Base-by-base conservation (phyloP, 2,329 filamentous ascomycete species). In the Colletotrichum aenigma region DNA sequence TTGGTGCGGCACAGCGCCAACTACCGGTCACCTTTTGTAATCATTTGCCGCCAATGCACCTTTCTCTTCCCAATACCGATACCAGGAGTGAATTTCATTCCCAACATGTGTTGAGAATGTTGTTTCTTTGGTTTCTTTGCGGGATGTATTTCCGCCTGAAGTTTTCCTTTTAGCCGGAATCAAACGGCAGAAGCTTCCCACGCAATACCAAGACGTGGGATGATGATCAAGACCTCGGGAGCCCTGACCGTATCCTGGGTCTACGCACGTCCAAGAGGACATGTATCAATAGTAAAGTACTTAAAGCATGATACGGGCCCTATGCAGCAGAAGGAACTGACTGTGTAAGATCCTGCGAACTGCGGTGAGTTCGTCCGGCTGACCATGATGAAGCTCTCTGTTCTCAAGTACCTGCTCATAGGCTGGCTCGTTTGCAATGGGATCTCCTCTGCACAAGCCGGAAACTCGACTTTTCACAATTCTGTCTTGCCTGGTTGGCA, bases 101-200 rank as follows among this genome's bases (percentile, higher is more conserved):
- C 12, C 16, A n/a, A 18, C 16, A 43, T 6, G 36, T 16, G 4
- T 43, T 18, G 16, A 2, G 1, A 34, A 34, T 16, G 3, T 43
- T n/a, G 38, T 10, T n/a, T n/a, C 0, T n/a, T n/a, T 3, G 18
- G 38, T 10, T n/a, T n/a, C 0, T n/a, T n/a, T 3, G 18, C 18
- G 0, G 12, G 10, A 13, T 48, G 2, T 43, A 43, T 48, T 48
- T 21, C 6, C 2, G 2, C 10, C 6, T 52, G 0, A 4, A 0
- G 5, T 52, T 52, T 52, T 7, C 43, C 10, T 13, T 52, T 52
- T 13, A 52, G 43, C 43, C 43, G n/a, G 10, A 52, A 52, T 21
- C 4, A 10, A 3, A 13, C n/a, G 43, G 43, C 43, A 21, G 18
- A 48, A 48, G 38, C 2, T 43, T 13, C 4, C 4, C n/a, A 48